phyloP scores from a whole-genome alignment of 805 yeast genomes.

The Candida morakotiae region DNA sequence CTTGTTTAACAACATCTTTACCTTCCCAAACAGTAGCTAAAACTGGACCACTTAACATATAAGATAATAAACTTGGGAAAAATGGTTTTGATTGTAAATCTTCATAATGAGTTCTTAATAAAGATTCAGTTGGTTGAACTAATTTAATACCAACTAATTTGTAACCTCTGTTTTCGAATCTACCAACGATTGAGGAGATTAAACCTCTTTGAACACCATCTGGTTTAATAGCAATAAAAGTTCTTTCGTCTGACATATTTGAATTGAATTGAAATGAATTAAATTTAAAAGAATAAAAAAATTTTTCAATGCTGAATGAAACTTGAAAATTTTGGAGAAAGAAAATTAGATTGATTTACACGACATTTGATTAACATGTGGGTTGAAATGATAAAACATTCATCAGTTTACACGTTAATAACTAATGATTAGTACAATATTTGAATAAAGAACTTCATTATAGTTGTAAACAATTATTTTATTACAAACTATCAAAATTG shows the following conservation, averaged over 20 bases:
- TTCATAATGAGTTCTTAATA: conserved; percentile 90
- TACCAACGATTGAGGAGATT: conserved; percentile 79
- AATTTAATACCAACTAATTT: conserved; percentile 95
- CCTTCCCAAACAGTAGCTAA: conserved; percentile 99
- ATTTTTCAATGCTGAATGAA: conserved; percentile 4
- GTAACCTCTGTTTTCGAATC: conserved; percentile 97
- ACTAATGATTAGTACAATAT: too few relatives aligned
- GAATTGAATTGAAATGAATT: not conserved
- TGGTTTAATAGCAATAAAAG: conserved; percentile 93
- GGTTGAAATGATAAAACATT: too few relatives aligned
- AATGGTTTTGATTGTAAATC: conserved; percentile 96
- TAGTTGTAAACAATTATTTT: too few relatives aligned
- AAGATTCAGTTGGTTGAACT: conserved; percentile 78
- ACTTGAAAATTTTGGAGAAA: too few relatives aligned
- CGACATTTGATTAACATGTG: too few relatives aligned
- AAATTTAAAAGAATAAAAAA: conserved; percentile 2
- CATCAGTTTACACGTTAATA: too few relatives aligned
- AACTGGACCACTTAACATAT: conserved; percentile 98
- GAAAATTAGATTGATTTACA: too few relatives aligned
- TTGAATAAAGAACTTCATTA: too few relatives aligned
- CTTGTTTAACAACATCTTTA: conserved; percentile 98
- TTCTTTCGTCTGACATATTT: conserved; percentile 71
- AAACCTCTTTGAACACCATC: conserved; percentile 99
- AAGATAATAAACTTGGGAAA: conserved; percentile 93
- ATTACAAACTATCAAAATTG: too few relatives aligned